Conservation (phyloP, 1,139 yeast species). For the Wickerhamomyces sp. region DNA sequence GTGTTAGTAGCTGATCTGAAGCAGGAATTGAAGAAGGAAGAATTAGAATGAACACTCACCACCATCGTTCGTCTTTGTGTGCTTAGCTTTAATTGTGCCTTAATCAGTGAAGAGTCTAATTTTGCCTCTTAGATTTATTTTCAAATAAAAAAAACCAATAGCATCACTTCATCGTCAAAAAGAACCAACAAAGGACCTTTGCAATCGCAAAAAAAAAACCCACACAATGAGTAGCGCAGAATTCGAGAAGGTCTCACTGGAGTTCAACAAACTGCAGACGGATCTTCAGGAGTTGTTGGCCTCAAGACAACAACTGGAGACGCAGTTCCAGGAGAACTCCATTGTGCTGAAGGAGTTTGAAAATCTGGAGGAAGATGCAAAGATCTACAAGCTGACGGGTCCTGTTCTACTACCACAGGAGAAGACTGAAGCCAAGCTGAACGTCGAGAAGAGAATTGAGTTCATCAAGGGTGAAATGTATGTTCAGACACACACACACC, state of each 20-base stretch:
- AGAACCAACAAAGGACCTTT: too few species aligned
- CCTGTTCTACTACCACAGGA: conserved; percentile 91
- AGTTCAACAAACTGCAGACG: conserved; percentile 31
- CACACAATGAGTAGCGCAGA: conserved; percentile 12
- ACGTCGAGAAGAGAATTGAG: conserved; percentile 84
- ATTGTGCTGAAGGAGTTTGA: conserved; percentile 84
- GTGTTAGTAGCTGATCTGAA: too few species aligned
- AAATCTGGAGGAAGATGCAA: conserved; percentile 53
- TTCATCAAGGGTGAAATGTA: conserved; percentile 74
- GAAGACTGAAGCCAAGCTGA: conserved; percentile 68
- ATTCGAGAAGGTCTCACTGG: conserved; percentile 25
- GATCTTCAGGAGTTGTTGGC: conserved; percentile 45
- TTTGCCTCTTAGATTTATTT: too few species aligned
- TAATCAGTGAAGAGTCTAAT: too few species aligned
- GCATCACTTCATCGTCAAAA: not conserved
- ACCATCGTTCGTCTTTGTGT: too few species aligned
- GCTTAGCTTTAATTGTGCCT: too few species aligned
- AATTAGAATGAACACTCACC: too few species aligned
- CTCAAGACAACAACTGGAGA: conserved; percentile 66
- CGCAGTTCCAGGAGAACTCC: conserved; percentile 84
- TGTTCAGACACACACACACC: conserved; percentile 10
- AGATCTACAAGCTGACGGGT: conserved; percentile 85
- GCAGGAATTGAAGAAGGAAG: too few species aligned
- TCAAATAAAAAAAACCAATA: too few species aligned
- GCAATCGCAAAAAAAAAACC: too few species aligned